Percentiles rank a stretch among this genome's conserved stretches.
Conservation (phyloP, 2,329 filamentous ascomycete genomes). For the Fusarium sp. region DNA sequence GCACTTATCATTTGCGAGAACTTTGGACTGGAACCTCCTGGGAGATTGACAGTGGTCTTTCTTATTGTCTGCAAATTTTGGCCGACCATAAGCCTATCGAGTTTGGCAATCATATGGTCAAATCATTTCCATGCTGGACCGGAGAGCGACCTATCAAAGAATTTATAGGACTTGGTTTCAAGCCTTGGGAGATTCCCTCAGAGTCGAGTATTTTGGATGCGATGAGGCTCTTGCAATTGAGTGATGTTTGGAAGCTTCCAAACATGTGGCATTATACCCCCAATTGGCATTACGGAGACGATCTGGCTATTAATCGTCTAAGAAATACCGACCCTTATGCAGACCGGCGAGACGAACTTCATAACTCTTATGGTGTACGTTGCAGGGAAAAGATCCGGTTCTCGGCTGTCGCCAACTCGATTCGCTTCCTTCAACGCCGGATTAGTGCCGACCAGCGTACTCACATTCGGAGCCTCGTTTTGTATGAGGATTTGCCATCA, state of each 20-base stretch:
- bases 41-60: too few species aligned
- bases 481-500: conserved; percentile 13
- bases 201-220: neutral
- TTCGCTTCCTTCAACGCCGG: conserved; percentile 16
- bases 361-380: neutral
- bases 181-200: neutral
- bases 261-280: neutral
- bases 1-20: too few species aligned
- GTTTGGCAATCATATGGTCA: neutral
- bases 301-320: too few species aligned
- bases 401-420: conserved; percentile 23
- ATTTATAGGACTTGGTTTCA: neutral
- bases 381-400: conserved; percentile 24
- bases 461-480: neutral
- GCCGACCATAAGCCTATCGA: neutral
- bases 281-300: fast-evolving
- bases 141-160: too few species aligned
- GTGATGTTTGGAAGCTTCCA: neutral
- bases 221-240: neutral
- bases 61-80: neutral
- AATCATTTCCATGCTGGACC: neutral
- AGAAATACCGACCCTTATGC: too few species aligned
- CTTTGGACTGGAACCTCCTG: too few species aligned
- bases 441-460: neutral
- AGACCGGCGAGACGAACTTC: too few species aligned